Base-by-base conservation (phyloP, 1,284 basidiomycete species). In the Erythrobasidium hasegawianum region DNA sequence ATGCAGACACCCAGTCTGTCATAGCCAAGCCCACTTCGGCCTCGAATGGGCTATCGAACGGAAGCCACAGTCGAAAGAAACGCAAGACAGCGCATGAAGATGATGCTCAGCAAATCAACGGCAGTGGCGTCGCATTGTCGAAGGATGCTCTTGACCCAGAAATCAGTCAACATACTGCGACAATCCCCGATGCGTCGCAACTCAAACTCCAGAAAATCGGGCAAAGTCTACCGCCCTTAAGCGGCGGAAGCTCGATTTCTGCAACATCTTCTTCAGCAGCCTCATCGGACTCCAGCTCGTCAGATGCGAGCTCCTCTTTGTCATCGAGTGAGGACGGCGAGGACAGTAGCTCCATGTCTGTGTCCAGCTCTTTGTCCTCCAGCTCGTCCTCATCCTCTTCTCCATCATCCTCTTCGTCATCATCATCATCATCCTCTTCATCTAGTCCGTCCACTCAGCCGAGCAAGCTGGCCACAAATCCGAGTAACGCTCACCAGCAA, bases 371-470 rank as follows among this genome's bases (percentile, higher is more conserved):
- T n/a, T n/a, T n/a, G n/a, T n/a, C n/a, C n/a, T n/a, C n/a, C n/a
- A n/a, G n/a, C n/a, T n/a, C 27, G 5, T 47, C 40, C 10, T 50
- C 29, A 18, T 50, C n/a, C n/a, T n/a, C n/a, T n/a, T n/a, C n/a
- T n/a, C n/a, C 43, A 18, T 57, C 43, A 9, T 39, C 55, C 20
- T 52, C 62, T 3, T 47, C 53, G 1, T 57, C 55, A 10, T 57
- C 45, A 14, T 50, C 62, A 4, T 18, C 62, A 2, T 40, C 62
- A 10, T 65, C 55, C 20, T 65, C 62, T 7, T 24, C 40, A 16
- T 52, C 62, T 10, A 26, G 41, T 20, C n/a, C n/a, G 0, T 65
- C 45, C 26, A 38, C 2, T 45, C 45, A n/a, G 13, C 24, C 29
- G n/a, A 9, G 1, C 47, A 40, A 16, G n/a, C 20, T 20, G 41